Evolutionary conservation across 2,329 filamentous ascomycete species (phyloP).

Genomic region (Cladosporium sp.): DNA sequence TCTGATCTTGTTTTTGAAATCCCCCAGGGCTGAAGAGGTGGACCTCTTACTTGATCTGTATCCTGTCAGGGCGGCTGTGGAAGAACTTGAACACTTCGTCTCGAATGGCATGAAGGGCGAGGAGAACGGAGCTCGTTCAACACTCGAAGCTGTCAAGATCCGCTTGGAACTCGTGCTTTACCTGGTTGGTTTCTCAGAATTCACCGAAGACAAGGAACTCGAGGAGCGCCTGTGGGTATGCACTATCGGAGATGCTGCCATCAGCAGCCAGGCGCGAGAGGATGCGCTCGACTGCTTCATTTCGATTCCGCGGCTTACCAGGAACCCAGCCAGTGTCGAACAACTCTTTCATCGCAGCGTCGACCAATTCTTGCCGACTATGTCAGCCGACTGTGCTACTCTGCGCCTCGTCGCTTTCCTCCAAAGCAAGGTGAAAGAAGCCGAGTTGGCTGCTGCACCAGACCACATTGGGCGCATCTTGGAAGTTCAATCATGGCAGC

Average conservation of each 20-base stretch:
- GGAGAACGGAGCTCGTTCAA: neutral
- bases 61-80: slow-evolving; percentile 32
- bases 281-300: slow-evolving; percentile 17
- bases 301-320: neutral
- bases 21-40: slow-evolving; percentile 20
- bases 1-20: slow-evolving; percentile 25
- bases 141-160: slow-evolving; percentile 9
- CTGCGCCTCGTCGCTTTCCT: slow-evolving; percentile 20
- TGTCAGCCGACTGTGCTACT: slow-evolving; percentile 17
- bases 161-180: slow-evolving; percentile 62
- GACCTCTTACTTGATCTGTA: slow-evolving; percentile 25
- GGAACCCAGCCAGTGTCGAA: slow-evolving; percentile 1
- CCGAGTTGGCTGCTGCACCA: neutral
- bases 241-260: slow-evolving; percentile 24
- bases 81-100: slow-evolving; percentile 42
- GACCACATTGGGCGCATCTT: slow-evolving; percentile 21
- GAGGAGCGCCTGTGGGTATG: slow-evolving; percentile 22
- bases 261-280: slow-evolving; percentile 23
- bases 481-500: slow-evolving; percentile 23
- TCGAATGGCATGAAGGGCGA: neutral
- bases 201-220: slow-evolving; percentile 14
- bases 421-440: slow-evolving; percentile 8
- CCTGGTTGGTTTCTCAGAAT: slow-evolving; percentile 21
- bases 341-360: slow-evolving; percentile 14
- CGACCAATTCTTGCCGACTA: slow-evolving; percentile 11